Percentiles rank a stretch among this genome's conserved stretches.
Evolutionary conservation across 176 grass and related monocot species (phyloP).

Genomic region (Puya raimondii): DNA sequence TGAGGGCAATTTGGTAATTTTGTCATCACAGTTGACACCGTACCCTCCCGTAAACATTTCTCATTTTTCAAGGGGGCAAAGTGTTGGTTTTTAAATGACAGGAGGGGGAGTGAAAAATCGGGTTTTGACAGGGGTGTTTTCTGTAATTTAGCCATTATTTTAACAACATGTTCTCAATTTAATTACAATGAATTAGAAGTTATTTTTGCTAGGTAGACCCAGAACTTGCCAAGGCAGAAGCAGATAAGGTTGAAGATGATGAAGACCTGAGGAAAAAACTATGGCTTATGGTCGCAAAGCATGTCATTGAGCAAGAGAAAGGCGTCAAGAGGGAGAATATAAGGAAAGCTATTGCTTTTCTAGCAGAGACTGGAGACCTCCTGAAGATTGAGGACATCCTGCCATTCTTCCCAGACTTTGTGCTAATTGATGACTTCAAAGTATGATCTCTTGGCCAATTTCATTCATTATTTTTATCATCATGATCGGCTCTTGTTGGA

Average conservation of each 20-base stretch:
- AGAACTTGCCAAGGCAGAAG: constrained; percentile 96
- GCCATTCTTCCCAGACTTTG: constrained; percentile 96
- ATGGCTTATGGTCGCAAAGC: constrained; percentile 96
- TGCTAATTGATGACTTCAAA: constrained; percentile 98
- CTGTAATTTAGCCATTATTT: too few relatives aligned
- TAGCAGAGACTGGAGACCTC: constrained; percentile 82
- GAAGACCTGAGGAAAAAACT: constrained; percentile 94
- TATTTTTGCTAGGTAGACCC: constrained; percentile 53
- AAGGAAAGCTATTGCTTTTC: constrained; percentile 93
- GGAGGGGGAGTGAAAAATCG: too few relatives aligned
- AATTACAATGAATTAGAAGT: too few relatives aligned
- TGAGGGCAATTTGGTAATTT: too few relatives aligned
- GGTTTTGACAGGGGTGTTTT: too few relatives aligned
- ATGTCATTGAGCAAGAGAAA: constrained; percentile 98
- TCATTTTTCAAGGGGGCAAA: too few relatives aligned
- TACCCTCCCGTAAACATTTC: too few relatives aligned
- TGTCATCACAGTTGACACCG: too few relatives aligned
- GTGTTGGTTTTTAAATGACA: too few relatives aligned
- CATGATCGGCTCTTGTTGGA: not conserved
- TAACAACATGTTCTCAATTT: too few relatives aligned
- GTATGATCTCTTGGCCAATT: constrained; percentile 33
- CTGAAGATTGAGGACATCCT: constrained; percentile 99
- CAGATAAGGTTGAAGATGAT: constrained; percentile 97
- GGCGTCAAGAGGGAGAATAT: constrained; percentile 96
- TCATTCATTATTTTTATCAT: not conserved